Evolutionary conservation across 495 filamentous ascomycete genomes (phyloP).

Genomic region (Hypoxylon cercidicola): DNA sequence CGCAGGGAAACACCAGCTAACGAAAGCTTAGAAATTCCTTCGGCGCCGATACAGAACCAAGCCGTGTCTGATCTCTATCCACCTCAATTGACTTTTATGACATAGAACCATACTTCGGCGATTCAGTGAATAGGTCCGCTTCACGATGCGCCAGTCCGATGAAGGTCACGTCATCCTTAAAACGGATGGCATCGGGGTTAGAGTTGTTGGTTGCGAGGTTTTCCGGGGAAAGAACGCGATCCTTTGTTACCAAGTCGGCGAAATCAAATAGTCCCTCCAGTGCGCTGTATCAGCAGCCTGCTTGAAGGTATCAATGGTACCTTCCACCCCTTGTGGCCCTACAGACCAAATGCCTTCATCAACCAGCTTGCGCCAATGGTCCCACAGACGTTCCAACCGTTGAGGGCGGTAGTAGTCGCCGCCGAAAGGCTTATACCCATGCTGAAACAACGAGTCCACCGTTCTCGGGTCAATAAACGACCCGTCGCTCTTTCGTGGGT

Average conservation of each 20-base stretch:
- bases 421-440: conserved; percentile 52
- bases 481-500: conserved; percentile 50
- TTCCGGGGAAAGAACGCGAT: too few relatives aligned
- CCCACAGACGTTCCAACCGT: conserved; percentile 50
- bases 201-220: too few relatives aligned
- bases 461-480: conserved; percentile 31
- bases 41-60: neutral
- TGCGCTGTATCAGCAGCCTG: conserved; percentile 46
- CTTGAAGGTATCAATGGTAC: conserved; percentile 53
- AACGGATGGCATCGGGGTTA: too few relatives aligned
- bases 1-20: neutral
- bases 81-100: too few relatives aligned
- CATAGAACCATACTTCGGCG: too few relatives aligned
- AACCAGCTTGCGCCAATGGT: conserved; percentile 51
- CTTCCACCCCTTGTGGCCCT: conserved; percentile 51
- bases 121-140: too few relatives aligned
- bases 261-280: conserved; percentile 33
- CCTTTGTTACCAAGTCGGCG: conserved; percentile 35
- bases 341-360: conserved; percentile 55
- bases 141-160: too few relatives aligned
- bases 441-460: conserved; percentile 51
- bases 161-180: too few relatives aligned
- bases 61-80: too few relatives aligned
- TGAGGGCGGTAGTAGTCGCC: conserved; percentile 48
- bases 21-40: neutral